Conservation (phyloP, 495 filamentous ascomycete species). For the Penicillium maclennaniae region DNA sequence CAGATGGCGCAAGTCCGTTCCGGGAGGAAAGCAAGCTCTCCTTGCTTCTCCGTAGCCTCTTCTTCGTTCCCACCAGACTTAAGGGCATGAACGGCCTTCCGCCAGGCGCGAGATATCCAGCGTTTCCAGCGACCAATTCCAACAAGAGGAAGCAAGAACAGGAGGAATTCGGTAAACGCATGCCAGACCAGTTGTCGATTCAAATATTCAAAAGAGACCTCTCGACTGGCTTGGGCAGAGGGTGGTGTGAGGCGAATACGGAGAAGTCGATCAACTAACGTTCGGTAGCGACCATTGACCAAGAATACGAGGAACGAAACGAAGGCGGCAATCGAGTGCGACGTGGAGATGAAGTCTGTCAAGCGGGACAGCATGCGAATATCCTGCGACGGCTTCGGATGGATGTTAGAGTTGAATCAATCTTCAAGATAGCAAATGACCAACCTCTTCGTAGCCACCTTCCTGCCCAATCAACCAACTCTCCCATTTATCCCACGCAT, state of each 20-base stretch:
- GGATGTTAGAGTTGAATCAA: background rate
- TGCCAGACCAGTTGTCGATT: slow-evolving; percentile 99
- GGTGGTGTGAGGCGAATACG: slow-evolving; percentile 81
- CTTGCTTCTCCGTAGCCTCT: slow-evolving; percentile 48
- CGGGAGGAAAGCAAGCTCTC: slow-evolving; percentile 80
- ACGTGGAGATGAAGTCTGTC: slow-evolving; percentile 62
- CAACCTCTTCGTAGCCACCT: slow-evolving; percentile 62
- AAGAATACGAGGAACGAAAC: slow-evolving; percentile 86
- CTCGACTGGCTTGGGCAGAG: slow-evolving; percentile 74
- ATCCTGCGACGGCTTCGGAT: slow-evolving; percentile 36
- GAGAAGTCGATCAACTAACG: slow-evolving; percentile 80
- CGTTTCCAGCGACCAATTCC: slow-evolving; percentile 89
- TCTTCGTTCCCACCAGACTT: slow-evolving; percentile 47
- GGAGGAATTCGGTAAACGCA: slow-evolving; percentile 94
- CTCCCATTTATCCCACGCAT: slow-evolving; percentile 88
- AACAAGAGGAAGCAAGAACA: slow-evolving; percentile 91
- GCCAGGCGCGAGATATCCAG: slow-evolving; percentile 81
- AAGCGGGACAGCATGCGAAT: slow-evolving; percentile 61
- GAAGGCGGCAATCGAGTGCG: slow-evolving; percentile 76
- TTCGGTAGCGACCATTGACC: slow-evolving; percentile 84
- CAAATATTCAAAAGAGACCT: slow-evolving; percentile 95
- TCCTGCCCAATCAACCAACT: slow-evolving; percentile 74
- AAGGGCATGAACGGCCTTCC: slow-evolving; percentile 64
- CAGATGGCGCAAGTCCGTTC: slow-evolving; percentile 98
- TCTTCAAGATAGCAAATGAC: background rate